Base-by-base conservation (phyloP, 1,284 basidiomycete genomes). In the Melampsora larici-populina region DNA sequence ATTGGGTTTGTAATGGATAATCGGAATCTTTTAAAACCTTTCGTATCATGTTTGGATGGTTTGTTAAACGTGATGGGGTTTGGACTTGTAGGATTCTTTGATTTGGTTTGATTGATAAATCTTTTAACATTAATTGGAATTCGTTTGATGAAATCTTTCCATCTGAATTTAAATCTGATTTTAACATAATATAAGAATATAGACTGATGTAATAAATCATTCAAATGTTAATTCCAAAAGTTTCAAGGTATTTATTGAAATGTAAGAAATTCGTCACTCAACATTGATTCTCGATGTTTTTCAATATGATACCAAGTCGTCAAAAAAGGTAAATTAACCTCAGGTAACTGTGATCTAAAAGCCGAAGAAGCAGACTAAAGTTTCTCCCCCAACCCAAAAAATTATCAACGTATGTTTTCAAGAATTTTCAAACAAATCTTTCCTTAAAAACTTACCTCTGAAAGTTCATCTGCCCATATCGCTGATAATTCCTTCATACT, bases 301-400 rank as follows among this genome's bases (percentile, higher is more conserved):
- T 76, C 74, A n/a, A 76, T 76, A 11, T 76, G 74, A 62, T 76
- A 76, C 74, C 74, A 76, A 24, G 74, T 76, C n/a, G 74, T 46
- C 9, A 76, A 55, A 33, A 76, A 76, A 36, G 55, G 58, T 64
- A 76, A 43, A 48, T 76, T 76, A 55, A 69, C 33, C 21, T 76
- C 74, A 58, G 48, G 29, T 15, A 33, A 21, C 21, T 69, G 33
- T 2, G 64, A 64, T 29, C 66, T 55, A 13, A 48, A 43, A 26
- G 36, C 48, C 7, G 74, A 76, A 7, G 66, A 69, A 48, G 74
- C 74, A 24, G 74, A 58, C 74, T 76, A 58, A 43, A 36, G n/a
- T n/a, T n/a, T n/a, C n/a, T n/a, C n/a, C n/a, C 21, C 48, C 11
- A 49, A 49, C 43, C 6, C 11, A 15, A 71, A 55, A n/a, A 71